Conservation (phyloP, 2,329 filamentous ascomycete species). For the Talaromyces rugulosus region DNA sequence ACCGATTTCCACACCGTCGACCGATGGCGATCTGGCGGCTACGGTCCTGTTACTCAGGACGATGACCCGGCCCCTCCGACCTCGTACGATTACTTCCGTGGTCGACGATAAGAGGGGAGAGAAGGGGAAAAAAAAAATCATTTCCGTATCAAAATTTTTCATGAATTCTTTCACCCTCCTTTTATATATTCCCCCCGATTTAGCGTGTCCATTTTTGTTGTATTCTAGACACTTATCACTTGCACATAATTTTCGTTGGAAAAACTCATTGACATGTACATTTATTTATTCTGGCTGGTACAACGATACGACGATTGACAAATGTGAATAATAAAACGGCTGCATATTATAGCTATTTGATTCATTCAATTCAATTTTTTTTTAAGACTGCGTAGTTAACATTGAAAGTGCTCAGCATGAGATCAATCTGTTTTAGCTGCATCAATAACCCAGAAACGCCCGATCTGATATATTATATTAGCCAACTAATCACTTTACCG, state of each 20-base stretch:
- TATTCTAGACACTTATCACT: not conserved
- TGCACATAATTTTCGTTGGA: not conserved
- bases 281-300: not conserved
- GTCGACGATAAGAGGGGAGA: conserved; percentile 8
- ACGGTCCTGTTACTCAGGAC: conserved; percentile 33
- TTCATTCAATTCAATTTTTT: no score
- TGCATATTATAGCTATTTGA: not conserved
- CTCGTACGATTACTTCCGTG: conserved; percentile 34
- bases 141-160: not conserved
- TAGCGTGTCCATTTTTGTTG: not conserved
- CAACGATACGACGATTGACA: not conserved
- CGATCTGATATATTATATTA: no score
- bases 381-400: no score
- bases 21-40: conserved; percentile 33
- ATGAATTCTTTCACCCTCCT: not conserved
- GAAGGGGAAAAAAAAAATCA: not conserved
- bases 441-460: no score
- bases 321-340: not conserved
- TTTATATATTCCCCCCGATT: not conserved
- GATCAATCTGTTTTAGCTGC: no score
- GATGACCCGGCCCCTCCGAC: conserved; percentile 24
- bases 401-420: no score
- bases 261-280: not conserved
- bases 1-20: conserved; percentile 19
- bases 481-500: no score